phyloP scores from a whole-genome alignment of 192 early-diverging fungal species.

The Backusella luteola region DNA sequence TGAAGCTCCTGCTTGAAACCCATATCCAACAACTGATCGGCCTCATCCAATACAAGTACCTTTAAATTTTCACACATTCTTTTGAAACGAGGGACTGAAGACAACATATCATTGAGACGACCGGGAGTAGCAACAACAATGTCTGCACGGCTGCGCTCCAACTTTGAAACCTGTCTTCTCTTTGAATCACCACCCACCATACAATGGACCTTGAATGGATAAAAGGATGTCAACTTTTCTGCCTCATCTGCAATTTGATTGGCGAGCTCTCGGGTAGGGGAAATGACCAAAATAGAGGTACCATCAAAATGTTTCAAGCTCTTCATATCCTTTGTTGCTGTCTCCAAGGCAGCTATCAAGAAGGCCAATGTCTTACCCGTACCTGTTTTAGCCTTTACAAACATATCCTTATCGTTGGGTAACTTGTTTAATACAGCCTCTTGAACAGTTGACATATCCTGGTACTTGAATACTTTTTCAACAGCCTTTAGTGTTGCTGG shows the following conservation, averaged over 20 bases:
- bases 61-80: slow-evolving; percentile 45
- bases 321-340: slow-evolving; percentile 46
- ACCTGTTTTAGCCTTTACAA: slow-evolving; percentile 96
- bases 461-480: slow-evolving; percentile 66
- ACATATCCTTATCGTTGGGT: slow-evolving; percentile 74
- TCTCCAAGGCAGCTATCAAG: slow-evolving; percentile 83
- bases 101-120: slow-evolving; percentile 77
- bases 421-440: slow-evolving; percentile 71
- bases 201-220: slow-evolving; percentile 64
- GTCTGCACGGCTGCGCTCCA: slow-evolving; percentile 62
- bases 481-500: slow-evolving; percentile 58
- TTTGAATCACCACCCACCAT: slow-evolving; percentile 79
- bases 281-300: slow-evolving; percentile 73
- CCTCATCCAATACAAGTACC: slow-evolving; percentile 92
- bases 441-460: slow-evolving; percentile 83
- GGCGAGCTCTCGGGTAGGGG: slow-evolving; percentile 92
- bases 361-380: slow-evolving; percentile 98
- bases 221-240: slow-evolving; percentile 53
- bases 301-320: slow-evolving; percentile 42
- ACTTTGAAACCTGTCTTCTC: slow-evolving; percentile 45
- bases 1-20: slow-evolving; percentile 89
- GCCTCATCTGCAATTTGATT: slow-evolving; percentile 82
- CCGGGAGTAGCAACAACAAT: slow-evolving; percentile 96
- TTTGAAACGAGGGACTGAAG: slow-evolving; percentile 61
- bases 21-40: slow-evolving; percentile 93